Evolutionary conservation across 352 stramenopile species (phyloP).

Genomic region (Salisapilia sapeloensis): DNA sequence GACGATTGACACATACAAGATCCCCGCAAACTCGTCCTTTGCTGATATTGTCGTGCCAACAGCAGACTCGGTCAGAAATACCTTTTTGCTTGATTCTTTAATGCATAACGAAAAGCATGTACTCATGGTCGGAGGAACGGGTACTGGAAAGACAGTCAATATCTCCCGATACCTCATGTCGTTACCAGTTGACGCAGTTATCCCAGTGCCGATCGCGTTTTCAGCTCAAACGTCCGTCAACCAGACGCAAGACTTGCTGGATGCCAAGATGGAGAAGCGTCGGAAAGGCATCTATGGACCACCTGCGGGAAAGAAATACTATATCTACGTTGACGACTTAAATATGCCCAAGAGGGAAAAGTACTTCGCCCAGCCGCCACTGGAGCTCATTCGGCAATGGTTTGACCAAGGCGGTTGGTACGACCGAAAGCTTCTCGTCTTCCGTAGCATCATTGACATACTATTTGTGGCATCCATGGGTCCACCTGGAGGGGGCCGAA

Average conservation of each 20-base stretch:
- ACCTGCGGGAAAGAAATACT: conserved; percentile 82
- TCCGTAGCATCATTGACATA: conserved; percentile 79
- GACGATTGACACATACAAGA: conserved; percentile 73
- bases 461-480: conserved; percentile 86
- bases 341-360: conserved; percentile 93
- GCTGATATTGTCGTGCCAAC: conserved; percentile 90
- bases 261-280: conserved; percentile 87
- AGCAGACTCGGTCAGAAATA: conserved; percentile 87
- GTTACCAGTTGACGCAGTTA: conserved; percentile 69
- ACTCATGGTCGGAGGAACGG: conserved; percentile 88
- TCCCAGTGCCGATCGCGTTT: conserved; percentile 86
- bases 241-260: conserved; percentile 85
- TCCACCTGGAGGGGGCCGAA: conserved; percentile 82
- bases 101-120: conserved; percentile 80
- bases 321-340: conserved; percentile 91
- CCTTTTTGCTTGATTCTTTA: conserved; percentile 79
- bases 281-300: conserved; percentile 87
- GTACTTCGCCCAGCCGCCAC: conserved; percentile 87
- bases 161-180: conserved; percentile 82
- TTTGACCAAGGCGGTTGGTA: conserved; percentile 92
- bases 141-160: conserved; percentile 91
- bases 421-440: conserved; percentile 85
- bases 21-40: conserved; percentile 54
- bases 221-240: conserved; percentile 85
- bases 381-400: conserved; percentile 91